Evolutionary conservation across 352 stramenopile genomes (phyloP).

Genomic region (Phytophthora ramorum): DNA sequence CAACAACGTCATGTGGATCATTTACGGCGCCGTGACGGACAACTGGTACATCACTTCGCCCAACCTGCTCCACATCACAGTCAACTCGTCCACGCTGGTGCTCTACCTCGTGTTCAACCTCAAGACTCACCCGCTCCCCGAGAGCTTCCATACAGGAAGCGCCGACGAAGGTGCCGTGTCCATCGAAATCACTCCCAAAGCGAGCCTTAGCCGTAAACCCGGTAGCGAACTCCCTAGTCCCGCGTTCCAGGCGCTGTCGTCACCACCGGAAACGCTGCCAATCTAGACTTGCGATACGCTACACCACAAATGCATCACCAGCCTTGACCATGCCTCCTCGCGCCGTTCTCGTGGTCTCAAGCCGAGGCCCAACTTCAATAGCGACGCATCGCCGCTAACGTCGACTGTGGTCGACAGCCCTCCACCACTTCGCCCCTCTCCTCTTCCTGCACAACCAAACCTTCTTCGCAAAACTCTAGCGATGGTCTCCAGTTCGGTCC

Average conservation of each 20-base stretch:
- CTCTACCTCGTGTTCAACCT: conserved; percentile 35
- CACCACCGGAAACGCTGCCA: conserved; percentile 10
- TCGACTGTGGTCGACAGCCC: conserved; percentile 6
- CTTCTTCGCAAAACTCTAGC: not conserved
- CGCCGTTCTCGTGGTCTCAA: not conserved
- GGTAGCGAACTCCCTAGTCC: not conserved
- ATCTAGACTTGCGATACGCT: not conserved
- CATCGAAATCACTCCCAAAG: conserved; percentile 10
- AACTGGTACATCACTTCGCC: conserved; percentile 37
- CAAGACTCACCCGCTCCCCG: conserved; percentile 14
- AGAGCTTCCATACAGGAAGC: conserved; percentile 5
- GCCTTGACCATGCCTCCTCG: no score
- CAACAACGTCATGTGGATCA: conserved; percentile 53
- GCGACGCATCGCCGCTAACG: conserved; percentile 16
- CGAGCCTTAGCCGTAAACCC: conserved; percentile 1
- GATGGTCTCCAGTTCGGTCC: conserved; percentile 24
- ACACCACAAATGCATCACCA: no score
- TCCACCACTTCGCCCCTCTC: conserved; percentile 12
- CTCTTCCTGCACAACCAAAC: not conserved
- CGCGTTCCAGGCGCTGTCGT: conserved; percentile 2
- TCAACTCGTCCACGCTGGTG: conserved; percentile 27
- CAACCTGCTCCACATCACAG: conserved; percentile 26
- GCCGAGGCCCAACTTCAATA: conserved; percentile 14
- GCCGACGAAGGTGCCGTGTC: not conserved
- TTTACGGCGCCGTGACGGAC: conserved; percentile 36